Percentiles rank a stretch among this genome's conserved stretches.
Evolutionary conservation across 139 green algal genomes (phyloP).

Genomic region (Pleodorina starrii): DNA sequence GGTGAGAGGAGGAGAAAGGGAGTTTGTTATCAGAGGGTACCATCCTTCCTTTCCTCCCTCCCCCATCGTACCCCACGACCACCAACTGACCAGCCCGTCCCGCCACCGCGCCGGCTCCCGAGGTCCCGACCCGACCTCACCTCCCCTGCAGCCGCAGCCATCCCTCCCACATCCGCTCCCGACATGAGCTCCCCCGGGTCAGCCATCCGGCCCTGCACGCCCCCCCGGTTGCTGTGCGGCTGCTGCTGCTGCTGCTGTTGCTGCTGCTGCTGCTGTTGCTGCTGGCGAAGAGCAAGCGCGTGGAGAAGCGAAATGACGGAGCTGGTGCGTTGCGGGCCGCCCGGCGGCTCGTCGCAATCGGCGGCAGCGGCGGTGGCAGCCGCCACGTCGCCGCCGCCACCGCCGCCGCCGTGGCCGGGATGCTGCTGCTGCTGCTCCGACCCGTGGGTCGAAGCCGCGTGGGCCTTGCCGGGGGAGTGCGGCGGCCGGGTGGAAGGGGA

Average conservation of each 20-base stretch:
- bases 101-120: too few relatives aligned
- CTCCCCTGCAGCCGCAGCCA: constrained; percentile 4
- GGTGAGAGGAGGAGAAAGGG: too few relatives aligned
- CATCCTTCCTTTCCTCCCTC: too few relatives aligned
- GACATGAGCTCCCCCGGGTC: background rate
- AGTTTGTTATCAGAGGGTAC: too few relatives aligned
- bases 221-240: background rate
- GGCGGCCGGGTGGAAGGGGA: constrained; percentile 1
- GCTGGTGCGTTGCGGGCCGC: background rate
- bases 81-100: too few relatives aligned
- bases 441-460: background rate
- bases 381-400: background rate
- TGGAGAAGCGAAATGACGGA: constrained; percentile 38
- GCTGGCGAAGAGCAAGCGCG: constrained; percentile 21
- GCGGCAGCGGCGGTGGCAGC: background rate
- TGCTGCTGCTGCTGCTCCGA: background rate
- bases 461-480: background rate
- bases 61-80: too few relatives aligned
- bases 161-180: background rate
- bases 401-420: background rate
- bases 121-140: too few relatives aligned
- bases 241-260: background rate
- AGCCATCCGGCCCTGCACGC: background rate
- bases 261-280: constrained; percentile 27
- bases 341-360: background rate